These are phyloP conservation scores for Rheum nobile DNA, from an alignment of 148 eudicot genomes.

Conservation along the genomic window DNA sequence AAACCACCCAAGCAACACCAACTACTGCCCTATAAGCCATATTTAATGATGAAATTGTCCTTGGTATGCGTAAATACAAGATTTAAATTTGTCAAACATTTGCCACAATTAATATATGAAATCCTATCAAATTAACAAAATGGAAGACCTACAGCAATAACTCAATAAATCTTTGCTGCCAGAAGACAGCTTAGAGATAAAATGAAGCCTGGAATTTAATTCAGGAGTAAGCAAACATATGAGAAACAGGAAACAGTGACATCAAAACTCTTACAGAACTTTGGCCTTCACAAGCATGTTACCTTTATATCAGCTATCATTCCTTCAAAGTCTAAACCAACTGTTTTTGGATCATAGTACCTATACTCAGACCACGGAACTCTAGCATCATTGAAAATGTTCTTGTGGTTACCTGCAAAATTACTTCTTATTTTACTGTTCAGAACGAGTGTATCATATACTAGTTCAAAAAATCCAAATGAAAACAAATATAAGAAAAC, in stretches of 20 bases:
- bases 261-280: neutral
- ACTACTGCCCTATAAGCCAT: neutral
- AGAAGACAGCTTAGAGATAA: neutral
- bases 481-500: conserved; percentile 11
- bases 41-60: neutral
- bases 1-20: neutral
- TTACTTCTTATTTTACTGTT: neutral
- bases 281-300: conserved; percentile 5
- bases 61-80: neutral
- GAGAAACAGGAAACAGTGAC: neutral
- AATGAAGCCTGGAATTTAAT: neutral
- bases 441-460: conserved; percentile 1
- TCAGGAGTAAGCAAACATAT: neutral
- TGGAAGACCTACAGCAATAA: neutral
- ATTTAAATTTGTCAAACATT: neutral
- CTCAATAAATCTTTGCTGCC: neutral
- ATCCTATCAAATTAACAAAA: neutral
- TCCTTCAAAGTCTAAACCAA: conserved; percentile 94
- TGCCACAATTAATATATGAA: neutral
- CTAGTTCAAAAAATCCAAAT: neutral
- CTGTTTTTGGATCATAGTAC: conserved; percentile 89
- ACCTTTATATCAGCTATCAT: conserved; percentile 95
- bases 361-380: conserved; percentile 97
- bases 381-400: conserved; percentile 88
- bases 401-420: conserved; percentile 85